phyloP scores from a whole-genome alignment of 2,329 filamentous ascomycete genomes.

The Canariomyces notabilis region DNA sequence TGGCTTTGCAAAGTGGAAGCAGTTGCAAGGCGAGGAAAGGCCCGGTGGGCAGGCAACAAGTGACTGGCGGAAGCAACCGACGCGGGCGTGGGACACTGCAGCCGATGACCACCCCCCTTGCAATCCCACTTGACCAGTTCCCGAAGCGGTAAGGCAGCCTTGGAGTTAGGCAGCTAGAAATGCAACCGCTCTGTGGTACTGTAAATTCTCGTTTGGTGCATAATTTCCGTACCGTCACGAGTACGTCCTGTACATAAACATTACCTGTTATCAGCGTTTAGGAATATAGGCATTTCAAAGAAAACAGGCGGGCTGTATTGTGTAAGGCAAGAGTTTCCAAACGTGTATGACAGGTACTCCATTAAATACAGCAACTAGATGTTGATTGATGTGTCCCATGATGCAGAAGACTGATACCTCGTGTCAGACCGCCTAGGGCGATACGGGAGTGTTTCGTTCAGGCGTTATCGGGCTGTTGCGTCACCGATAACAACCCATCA shows the following conservation, averaged over 20 bases:
- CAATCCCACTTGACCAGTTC: slow-evolving; percentile 10
- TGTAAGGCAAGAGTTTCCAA: no score
- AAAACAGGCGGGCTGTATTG: no score
- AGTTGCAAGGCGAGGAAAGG: slow-evolving; percentile 5
- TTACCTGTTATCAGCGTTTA: no score
- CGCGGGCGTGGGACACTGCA: slow-evolving; percentile 13
- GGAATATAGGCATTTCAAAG: no score
- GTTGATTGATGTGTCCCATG: not conserved
- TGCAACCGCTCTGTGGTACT: not conserved
- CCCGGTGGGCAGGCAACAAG: slow-evolving; percentile 13
- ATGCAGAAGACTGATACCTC: not conserved
- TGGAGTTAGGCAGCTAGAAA: slow-evolving; percentile 3
- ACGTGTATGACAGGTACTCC: no score
- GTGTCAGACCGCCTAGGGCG: not conserved
- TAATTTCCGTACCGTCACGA: not conserved
- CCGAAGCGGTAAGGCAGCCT: slow-evolving; percentile 6
- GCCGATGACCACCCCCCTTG: slow-evolving; percentile 16
- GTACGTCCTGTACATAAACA: no score
- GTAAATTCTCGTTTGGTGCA: not conserved
- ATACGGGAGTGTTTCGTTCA: not conserved
- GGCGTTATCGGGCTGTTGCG: slow-evolving; percentile 22
- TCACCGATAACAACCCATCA: slow-evolving; percentile 23
- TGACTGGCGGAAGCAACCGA: slow-evolving; percentile 11
- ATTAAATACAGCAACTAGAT: no score
- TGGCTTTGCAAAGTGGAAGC: slow-evolving; percentile 5